Base-by-base conservation (phyloP, 495 filamentous ascomycete genomes). In the Pseudotulostoma volvatum region DNA sequence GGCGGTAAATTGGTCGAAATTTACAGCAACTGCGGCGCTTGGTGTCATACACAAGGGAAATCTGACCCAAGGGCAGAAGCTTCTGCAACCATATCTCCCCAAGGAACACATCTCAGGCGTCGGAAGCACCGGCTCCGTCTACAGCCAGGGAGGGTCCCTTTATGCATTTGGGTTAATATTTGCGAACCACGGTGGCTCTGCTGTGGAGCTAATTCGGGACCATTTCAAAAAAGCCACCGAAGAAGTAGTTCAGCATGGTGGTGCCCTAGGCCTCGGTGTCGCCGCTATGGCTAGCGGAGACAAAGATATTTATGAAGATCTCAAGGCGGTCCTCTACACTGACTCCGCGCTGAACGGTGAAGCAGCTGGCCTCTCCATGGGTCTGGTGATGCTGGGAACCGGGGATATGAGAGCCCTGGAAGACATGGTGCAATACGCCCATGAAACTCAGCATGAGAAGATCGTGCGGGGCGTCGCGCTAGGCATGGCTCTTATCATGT, bases 1-100 rank as follows among this genome's bases (percentile, higher is more conserved):
- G 63, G 92, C 92, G 33, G 84, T 96, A 11, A 99, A 99, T 63
- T 99, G 92, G 92, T 95, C 90, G 40, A 99, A 99, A 52, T 99
- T 99, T 55, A 93, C 92, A 1, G 92, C 92, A 4, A 99, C 92
- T 8, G 92, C 92, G 35, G 88, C 92, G 4, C 64, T 99, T 18
- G 92, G 92, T 53, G 90, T 95, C 20, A 95, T 99, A 39, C 92
- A 99, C 59, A 76, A 81, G 14, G 92, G 92, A 33, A 96, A 99
- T 52, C 60, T 96, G 31, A 80, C 77, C 16, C 87, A 96, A 53
- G 87, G 87, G 2, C 79, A 82, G 51, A 93, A 93, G 61, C 73
- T 99, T 9, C 62, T 99, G 18, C 83, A 93, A 48, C 92, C 92
- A 13, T 99, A 99, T 50, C 74, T 99, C 3, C 92, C 92, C 4